Evolutionary conservation across 768 basidiomycete genomes (phyloP).

Genomic region (Omphalotus guepiniiformis): DNA sequence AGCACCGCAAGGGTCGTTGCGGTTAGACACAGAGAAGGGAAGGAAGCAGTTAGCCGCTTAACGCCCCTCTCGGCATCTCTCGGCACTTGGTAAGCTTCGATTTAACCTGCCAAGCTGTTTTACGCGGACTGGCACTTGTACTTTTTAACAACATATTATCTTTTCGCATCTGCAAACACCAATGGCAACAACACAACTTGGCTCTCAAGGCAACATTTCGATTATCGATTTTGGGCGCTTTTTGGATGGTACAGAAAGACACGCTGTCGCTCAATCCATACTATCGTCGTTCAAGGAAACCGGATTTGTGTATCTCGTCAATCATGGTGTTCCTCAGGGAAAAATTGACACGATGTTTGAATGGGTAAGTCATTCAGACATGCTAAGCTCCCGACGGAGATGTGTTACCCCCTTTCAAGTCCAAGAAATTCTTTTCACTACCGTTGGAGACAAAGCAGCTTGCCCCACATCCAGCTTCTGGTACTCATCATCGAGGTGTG

Average conservation of each 20-base stretch:
- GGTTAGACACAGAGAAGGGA: too few relatives aligned
- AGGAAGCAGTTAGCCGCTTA: too few relatives aligned
- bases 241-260: conserved; percentile 33
- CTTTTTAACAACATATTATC: too few relatives aligned
- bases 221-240: conserved; percentile 43
- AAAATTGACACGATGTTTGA: conserved; percentile 37
- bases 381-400: neutral
- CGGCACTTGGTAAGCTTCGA: too few relatives aligned
- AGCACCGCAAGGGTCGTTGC: too few relatives aligned
- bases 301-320: conserved; percentile 46
- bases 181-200: neutral
- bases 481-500: conserved; percentile 40
- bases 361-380: conserved; percentile 28
- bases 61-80: too few relatives aligned
- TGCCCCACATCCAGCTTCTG: conserved; percentile 42
- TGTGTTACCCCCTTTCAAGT: conserved; percentile 25
- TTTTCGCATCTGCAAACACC: too few relatives aligned
- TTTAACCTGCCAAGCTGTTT: too few relatives aligned
- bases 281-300: conserved; percentile 39
- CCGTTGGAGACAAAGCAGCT: conserved; percentile 35
- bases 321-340: conserved; percentile 35
- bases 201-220: conserved; percentile 19
- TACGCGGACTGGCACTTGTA: too few relatives aligned
- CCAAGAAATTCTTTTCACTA: conserved; percentile 33
- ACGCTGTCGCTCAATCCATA: conserved; percentile 36